Evolutionary conservation across 257 asterid species (phyloP).

Genomic region (Primulina tabacum): DNA sequence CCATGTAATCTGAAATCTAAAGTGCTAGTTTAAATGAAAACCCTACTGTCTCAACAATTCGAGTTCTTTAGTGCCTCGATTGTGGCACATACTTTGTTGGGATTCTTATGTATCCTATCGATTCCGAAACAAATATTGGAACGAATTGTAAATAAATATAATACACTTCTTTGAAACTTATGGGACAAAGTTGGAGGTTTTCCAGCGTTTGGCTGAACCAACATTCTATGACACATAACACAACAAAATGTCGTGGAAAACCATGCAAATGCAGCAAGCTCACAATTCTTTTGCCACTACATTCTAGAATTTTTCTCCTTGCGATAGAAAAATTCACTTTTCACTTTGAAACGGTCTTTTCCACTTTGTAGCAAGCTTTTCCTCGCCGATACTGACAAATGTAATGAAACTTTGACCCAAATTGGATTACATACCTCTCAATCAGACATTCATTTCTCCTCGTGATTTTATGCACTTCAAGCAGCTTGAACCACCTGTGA

Average conservation of each 20-base stretch:
- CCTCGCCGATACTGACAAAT: background rate
- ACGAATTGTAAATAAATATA: too few relatives aligned
- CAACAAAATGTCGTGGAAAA: background rate
- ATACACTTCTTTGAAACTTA: too few relatives aligned
- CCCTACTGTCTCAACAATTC: too few relatives aligned
- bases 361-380: background rate
- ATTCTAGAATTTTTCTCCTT: too few relatives aligned
- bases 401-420: background rate
- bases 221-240: background rate
- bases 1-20: too few relatives aligned
- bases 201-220: background rate
- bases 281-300: background rate
- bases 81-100: too few relatives aligned
- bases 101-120: too few relatives aligned
- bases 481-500: slow-evolving; percentile 49
- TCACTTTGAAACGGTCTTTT: background rate
- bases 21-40: too few relatives aligned
- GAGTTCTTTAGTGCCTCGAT: too few relatives aligned
- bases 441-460: background rate
- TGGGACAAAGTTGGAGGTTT: too few relatives aligned
- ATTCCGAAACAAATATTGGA: too few relatives aligned
- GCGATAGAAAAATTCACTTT: too few relatives aligned
- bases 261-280: background rate
- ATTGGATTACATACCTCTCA: background rate
- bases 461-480: slow-evolving; percentile 23